Evolutionary conservation across 768 basidiomycete genomes (phyloP).

Genomic region (Fistulinella prunicolor): DNA sequence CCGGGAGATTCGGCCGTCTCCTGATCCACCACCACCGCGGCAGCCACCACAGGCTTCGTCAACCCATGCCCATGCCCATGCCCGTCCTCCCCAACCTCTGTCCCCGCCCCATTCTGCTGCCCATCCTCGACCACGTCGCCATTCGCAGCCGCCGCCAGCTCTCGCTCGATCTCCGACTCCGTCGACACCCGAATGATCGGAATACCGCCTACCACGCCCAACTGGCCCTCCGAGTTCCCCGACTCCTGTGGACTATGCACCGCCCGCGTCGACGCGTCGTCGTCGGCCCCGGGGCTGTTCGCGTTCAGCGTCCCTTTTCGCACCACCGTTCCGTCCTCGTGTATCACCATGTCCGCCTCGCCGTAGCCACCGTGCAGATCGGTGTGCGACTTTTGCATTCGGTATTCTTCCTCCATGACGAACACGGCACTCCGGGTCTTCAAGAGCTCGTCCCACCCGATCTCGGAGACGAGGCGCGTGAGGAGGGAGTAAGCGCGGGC

Average conservation of each 20-base stretch:
- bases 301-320: conserved; percentile 16
- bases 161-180: conserved; percentile 57
- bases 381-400: conserved; percentile 86
- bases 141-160: conserved; percentile 30
- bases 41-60: conserved; percentile 41
- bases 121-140: conserved; percentile 18
- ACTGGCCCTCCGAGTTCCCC: conserved; percentile 26
- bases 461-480: conserved; percentile 85
- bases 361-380: conserved; percentile 51
- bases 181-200: conserved; percentile 79
- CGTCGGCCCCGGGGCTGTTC: conserved; percentile 38
- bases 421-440: conserved; percentile 94
- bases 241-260: conserved; percentile 39
- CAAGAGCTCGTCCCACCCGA: conserved; percentile 98
- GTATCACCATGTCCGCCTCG: conserved; percentile 41
- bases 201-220: conserved; percentile 29
- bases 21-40: conserved; percentile 30
- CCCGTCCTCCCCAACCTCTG: conserved; percentile 24
- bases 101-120: background rate
- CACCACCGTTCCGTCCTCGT: conserved; percentile 59
- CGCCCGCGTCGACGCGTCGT: conserved; percentile 69
- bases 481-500: conserved; percentile 90
- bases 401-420: conserved; percentile 99
- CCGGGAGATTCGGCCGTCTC: conserved; percentile 23
- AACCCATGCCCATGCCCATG: conserved; percentile 9